Evolutionary conservation across 2,329 filamentous ascomycete genomes (phyloP).

Genomic region (Paecilomyces variotii): DNA sequence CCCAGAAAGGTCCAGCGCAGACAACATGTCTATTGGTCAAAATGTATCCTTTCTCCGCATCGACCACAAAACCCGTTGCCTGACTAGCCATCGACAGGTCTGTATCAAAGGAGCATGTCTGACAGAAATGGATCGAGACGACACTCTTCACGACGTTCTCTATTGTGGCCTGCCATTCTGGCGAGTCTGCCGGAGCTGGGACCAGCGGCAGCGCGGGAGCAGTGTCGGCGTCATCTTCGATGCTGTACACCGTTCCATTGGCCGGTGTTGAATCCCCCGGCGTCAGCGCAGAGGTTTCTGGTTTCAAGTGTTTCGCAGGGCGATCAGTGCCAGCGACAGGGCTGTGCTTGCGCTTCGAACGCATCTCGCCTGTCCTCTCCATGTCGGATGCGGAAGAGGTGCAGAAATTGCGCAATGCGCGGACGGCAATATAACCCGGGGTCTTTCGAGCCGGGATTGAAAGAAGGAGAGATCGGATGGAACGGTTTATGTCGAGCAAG

Average conservation of each 20-base stretch:
- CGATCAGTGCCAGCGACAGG: constrained; percentile 43
- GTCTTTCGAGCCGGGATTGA: constrained; percentile 4
- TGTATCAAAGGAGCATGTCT: constrained; percentile 97
- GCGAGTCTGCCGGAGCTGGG: constrained; percentile 54
- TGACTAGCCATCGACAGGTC: constrained; percentile 88
- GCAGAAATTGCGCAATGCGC: constrained; percentile 3
- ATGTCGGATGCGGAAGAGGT: constrained; percentile 23
- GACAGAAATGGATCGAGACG: constrained; percentile 97
- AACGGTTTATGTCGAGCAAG: background rate
- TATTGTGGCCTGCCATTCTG: constrained; percentile 93
- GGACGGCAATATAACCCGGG: constrained; percentile 4
- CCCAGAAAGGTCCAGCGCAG: constrained; percentile 92
- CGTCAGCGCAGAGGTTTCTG: constrained; percentile 34
- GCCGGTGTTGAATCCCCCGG: constrained; percentile 35
- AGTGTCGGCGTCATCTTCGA: constrained; percentile 41
- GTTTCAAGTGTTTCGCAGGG: constrained; percentile 48
- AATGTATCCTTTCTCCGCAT: constrained; percentile 85
- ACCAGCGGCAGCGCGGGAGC: constrained; percentile 37
- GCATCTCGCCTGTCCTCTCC: constrained; percentile 42
- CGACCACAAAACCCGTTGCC: constrained; percentile 95
- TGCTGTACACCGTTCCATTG: constrained; percentile 37
- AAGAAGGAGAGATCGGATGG: background rate
- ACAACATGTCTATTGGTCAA: constrained; percentile 90
- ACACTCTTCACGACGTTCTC: constrained; percentile 91
- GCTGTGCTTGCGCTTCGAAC: constrained; percentile 50